Base-by-base conservation (phyloP, 768 basidiomycete species). In the Cyathus striatus region DNA sequence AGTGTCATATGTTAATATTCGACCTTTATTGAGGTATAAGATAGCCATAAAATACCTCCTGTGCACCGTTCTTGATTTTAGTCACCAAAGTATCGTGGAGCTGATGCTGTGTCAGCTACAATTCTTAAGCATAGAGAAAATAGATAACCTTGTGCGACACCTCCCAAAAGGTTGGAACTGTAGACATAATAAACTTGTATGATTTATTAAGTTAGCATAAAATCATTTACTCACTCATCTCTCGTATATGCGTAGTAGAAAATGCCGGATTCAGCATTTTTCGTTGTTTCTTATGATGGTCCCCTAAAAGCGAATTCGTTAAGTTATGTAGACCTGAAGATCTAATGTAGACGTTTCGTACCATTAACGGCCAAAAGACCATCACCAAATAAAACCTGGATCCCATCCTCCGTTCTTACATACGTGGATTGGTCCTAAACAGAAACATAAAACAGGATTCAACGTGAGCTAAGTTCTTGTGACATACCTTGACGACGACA, bases 191-290 rank as follows among this genome's bases (percentile, higher is more conserved):
- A 16, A 25, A 41, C 17, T 16, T 6, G 24, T n/a, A 16, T 16
- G 12, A 14, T 6, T 13, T 23, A 24, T 40, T 10, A 27, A 23
- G 24, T 27, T 6, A n/a, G n/a, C n/a, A n/a, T n/a, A n/a, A n/a
- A 22, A 40, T 21, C 12, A 6, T 13, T 13, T 18, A 6, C 42
- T 10, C 4, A 43, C 42, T 13, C 54, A 61, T 50, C 16, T 60
- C 53, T 14, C 68, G 63, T 60, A 74, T 60, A 48, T 73, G 66
- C 4, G 59, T 57, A 23, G 56, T 55, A 3, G 68, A 67, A 47
- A 75, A 75, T 2, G 70, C 65, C 0, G 73, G 72, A 41, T 68
- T 72, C 10, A 75, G 48, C 53, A 73, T 61, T 41, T 68, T 73
- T 34, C 69, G 62, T 43, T 73, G 72, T 32, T 58, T 64, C 5